Percentiles rank a stretch among this genome's conserved stretches.
These are phyloP conservation scores for Aphanomyces astaci DNA, from an alignment of 352 stramenopile species.

Conservation along the genomic window DNA sequence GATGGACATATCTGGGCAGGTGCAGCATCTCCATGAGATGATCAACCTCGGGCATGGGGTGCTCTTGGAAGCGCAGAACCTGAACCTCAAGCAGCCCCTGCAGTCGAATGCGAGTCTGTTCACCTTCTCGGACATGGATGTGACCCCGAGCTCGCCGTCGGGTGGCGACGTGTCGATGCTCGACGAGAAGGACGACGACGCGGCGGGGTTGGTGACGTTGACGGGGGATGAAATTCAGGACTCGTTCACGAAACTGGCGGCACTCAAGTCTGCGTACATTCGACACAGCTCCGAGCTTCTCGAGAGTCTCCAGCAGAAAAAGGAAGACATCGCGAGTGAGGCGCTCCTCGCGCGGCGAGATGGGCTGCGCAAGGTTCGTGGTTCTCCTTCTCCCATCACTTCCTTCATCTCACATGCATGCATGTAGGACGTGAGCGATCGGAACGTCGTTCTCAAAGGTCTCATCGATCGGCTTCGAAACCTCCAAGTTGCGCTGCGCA, in stretches of 20 bases:
- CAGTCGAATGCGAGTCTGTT: conserved; percentile 74
- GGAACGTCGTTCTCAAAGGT: conserved; percentile 79
- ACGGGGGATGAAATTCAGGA: conserved; percentile 82
- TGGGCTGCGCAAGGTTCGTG: conserved; percentile 57
- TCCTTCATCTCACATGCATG: not conserved
- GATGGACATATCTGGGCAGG: not conserved
- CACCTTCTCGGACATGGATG: conserved; percentile 28
- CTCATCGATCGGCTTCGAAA: conserved; percentile 71
- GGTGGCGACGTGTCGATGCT: conserved; percentile 25
- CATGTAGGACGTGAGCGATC: conserved; percentile 71
- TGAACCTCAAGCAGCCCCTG: conserved; percentile 77
- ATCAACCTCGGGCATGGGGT: conserved; percentile 7
- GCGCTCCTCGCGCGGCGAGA: conserved; percentile 58
- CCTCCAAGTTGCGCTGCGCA: conserved; percentile 63
- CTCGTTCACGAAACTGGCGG: conserved; percentile 74
- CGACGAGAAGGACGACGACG: conserved; percentile 32
- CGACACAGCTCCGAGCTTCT: conserved; percentile 60
- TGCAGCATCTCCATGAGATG: conserved; percentile 18
- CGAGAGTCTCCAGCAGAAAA: conserved; percentile 40
- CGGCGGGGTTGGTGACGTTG: conserved; percentile 43
- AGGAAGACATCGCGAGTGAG: conserved; percentile 33
- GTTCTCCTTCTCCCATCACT: not conserved
- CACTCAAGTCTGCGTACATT: conserved; percentile 72
- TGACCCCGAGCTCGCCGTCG: conserved; percentile 28
- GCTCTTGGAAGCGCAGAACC: conserved; percentile 53